phyloP scores from a whole-genome alignment of 345 rosid genomes.

The Brassica carinata region DNA sequence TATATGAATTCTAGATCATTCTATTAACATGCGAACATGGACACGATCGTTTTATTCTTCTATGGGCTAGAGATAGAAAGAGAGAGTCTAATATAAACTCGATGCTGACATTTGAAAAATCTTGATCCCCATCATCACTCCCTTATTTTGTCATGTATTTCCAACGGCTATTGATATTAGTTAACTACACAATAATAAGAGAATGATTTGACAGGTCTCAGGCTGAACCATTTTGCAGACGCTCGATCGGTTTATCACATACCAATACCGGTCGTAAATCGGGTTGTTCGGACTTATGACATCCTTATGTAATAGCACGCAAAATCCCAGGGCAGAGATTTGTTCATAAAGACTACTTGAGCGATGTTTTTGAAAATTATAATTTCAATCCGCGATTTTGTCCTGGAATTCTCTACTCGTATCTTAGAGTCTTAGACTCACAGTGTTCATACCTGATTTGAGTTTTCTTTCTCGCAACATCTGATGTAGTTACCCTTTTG shows the following conservation, averaged over 20 bases:
- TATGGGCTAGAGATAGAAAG: background rate
- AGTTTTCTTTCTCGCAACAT: background rate
- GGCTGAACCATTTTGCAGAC: background rate
- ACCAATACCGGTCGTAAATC: background rate
- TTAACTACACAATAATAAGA: background rate
- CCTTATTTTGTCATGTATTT: background rate
- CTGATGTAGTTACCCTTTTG: background rate
- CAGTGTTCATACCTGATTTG: background rate
- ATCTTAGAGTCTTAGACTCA: no score
- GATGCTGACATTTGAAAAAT: background rate
- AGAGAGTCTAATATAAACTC: background rate
- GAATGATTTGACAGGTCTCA: background rate
- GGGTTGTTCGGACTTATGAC: background rate
- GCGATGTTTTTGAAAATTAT: no score
- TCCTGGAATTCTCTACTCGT: no score
- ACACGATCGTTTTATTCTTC: background rate
- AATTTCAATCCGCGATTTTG: background rate
- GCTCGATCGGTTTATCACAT: background rate
- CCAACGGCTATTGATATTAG: background rate
- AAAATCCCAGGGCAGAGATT: no score
- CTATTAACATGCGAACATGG: background rate
- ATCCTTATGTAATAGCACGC: no score
- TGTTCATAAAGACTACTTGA: no score
- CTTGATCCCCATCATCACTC: background rate
- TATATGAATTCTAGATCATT: background rate